These are phyloP conservation scores for Agaricus sinodeliciosus DNA, from an alignment of 768 basidiomycete species.

Conservation along the genomic window DNA sequence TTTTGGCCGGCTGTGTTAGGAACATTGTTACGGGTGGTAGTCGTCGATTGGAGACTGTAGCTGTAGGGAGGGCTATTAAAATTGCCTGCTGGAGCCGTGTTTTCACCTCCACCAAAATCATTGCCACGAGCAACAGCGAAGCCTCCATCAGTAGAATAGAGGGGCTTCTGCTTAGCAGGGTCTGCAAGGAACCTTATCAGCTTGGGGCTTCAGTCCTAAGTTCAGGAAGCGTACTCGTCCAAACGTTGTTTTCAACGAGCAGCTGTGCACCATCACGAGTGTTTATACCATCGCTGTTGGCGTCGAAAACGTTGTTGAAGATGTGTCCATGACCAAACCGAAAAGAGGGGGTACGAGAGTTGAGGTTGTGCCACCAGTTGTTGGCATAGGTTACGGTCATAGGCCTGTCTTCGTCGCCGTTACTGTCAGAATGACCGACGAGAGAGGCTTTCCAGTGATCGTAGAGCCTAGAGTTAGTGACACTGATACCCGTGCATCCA, in stretches of 20 bases:
- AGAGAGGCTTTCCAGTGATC: slow-evolving; percentile 42
- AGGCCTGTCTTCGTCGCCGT: slow-evolving; percentile 27
- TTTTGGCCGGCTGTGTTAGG: slow-evolving; percentile 22
- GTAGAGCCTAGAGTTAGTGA: slow-evolving; percentile 33
- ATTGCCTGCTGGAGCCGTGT: slow-evolving; percentile 23
- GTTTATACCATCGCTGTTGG: slow-evolving; percentile 38
- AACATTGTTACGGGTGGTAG: slow-evolving; percentile 20
- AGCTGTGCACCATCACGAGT: slow-evolving; percentile 38
- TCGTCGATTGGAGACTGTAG: slow-evolving; percentile 17
- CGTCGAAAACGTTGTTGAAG: slow-evolving; percentile 38
- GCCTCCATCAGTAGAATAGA: slow-evolving; percentile 34
- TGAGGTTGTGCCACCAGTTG: slow-evolving; percentile 37
- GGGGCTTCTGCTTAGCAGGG: slow-evolving; percentile 24
- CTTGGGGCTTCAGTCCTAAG: slow-evolving; percentile 2
- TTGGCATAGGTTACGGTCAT: slow-evolving; percentile 37
- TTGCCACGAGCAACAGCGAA: slow-evolving; percentile 32
- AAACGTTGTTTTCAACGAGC: slow-evolving; percentile 42
- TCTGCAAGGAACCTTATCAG: slow-evolving; percentile 4
- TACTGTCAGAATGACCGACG: slow-evolving; percentile 34
- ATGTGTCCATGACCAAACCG: slow-evolving; percentile 41
- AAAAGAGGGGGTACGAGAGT: slow-evolving; percentile 40
- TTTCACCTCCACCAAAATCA: slow-evolving; percentile 22
- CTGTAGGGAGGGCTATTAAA: slow-evolving; percentile 24
- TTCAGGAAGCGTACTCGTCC: slow-evolving; percentile 24
- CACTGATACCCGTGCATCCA: slow-evolving; percentile 35